Evolutionary conservation across 73 alveolate species (phyloP), one percentile per base, ranked within the genome.

Genomic region (Symbiodinium natans): DNA sequence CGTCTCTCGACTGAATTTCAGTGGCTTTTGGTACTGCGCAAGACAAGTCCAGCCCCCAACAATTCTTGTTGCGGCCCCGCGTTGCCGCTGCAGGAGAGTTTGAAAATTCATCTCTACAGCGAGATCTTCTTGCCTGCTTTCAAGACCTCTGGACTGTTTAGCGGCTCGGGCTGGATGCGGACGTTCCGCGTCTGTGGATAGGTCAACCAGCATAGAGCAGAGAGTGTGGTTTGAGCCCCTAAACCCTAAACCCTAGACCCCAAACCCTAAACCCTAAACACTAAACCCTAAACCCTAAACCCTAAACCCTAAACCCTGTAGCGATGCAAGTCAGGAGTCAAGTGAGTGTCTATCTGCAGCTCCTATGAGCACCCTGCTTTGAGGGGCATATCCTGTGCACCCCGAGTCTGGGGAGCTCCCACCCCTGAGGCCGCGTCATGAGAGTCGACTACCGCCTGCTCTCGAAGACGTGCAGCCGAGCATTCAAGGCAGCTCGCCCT

Each of bases 81-180:
- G 80, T 9, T 46, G n/a, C n/a, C n/a, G n/a, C 59, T 46, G 36
- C 29, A 74, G 84, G 84, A 74, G 11, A 74, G 84, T 29, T 74
- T 74, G 84, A 74, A 74, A 29, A 74, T 74, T 33, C 84, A 34
- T 27, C 27, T 74, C 29, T 11, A 74, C 84, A 74, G 84, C 84
- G 84, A 74, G 84, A 74, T 74, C 19, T 74, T 33, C 84, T 74
- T n/a, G 25, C 84, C 84, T 4, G 84, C 84, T 43, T 74, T 74
- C 84, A 74, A n/a, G 43, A 74, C 84, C 17, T 74, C 84, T 27
- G 84, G 84, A 19, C 84, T 74, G 43, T 74, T 74, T 43, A 74
- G 84, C 29, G 11, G 17, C 84, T 74, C 84, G 59, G 21, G 59
- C 21, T 46, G 6, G 21, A 46, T 46, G 59, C 13, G 6, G 59